phyloP scores from a whole-genome alignment of 106 monocot genomes.

The Vanilla planifolia region DNA sequence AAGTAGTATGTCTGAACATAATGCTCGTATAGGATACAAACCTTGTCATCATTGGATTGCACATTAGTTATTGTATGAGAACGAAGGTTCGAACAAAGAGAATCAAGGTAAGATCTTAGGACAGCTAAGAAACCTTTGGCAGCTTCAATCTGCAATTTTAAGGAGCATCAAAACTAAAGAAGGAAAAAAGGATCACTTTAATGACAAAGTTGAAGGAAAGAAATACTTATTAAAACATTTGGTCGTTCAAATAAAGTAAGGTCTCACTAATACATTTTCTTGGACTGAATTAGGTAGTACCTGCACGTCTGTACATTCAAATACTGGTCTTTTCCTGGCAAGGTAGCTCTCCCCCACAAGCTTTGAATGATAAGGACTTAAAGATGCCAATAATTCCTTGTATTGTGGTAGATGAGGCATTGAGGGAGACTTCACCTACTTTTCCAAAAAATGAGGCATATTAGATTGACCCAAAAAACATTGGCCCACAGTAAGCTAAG shows the following conservation, averaged over 20 bases:
- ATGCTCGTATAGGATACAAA: constrained; percentile 22
- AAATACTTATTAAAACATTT: background rate
- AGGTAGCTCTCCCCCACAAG: constrained; percentile 94
- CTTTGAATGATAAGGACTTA: constrained; percentile 81
- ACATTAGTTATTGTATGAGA: constrained; percentile 99
- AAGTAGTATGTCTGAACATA: too few relatives aligned
- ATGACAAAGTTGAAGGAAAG: background rate
- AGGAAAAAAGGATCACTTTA: background rate
- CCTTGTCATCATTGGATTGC: constrained; percentile 99
- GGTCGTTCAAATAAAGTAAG: background rate
- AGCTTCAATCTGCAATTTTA: constrained; percentile 75
- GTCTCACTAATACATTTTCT: too few relatives aligned
- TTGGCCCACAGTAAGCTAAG: constrained; percentile 2
- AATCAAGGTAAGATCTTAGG: constrained; percentile 96
- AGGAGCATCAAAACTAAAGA: background rate
- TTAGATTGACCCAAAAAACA: constrained; percentile 3
- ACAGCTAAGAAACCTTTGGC: constrained; percentile 96
- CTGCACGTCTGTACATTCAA: constrained; percentile 98
- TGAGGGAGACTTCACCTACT: constrained; percentile 72
- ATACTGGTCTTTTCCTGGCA: constrained; percentile 85
- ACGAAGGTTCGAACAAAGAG: constrained; percentile 90
- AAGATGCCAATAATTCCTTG: constrained; percentile 64
- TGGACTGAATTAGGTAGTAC: constrained; percentile 17
- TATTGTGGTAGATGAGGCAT: constrained; percentile 86
- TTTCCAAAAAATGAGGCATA: constrained; percentile 9